Percentiles rank a stretch among this genome's conserved stretches.
These are phyloP conservation scores for Colletotrichum liriopes DNA, from an alignment of 2,329 filamentous ascomycete species.

Conservation along the genomic window DNA sequence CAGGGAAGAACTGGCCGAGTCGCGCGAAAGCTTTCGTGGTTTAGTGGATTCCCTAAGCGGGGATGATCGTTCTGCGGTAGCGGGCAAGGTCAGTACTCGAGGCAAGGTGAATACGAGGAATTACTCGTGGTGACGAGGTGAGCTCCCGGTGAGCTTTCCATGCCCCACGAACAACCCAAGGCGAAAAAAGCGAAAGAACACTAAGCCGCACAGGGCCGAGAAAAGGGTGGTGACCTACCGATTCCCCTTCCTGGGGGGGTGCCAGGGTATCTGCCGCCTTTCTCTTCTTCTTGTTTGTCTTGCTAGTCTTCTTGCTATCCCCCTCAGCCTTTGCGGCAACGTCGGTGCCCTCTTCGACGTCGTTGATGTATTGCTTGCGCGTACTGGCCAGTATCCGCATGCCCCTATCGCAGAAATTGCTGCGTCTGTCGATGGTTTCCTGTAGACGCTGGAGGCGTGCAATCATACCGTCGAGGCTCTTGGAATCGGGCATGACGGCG, in stretches of 20 bases:
- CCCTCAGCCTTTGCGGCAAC: constrained; percentile 62
- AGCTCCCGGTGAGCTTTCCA: constrained; percentile 20
- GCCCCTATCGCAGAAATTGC: constrained; percentile 78
- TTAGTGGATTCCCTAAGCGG: constrained; percentile 67
- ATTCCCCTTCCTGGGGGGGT: constrained; percentile 68
- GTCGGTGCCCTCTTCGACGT: constrained; percentile 63
- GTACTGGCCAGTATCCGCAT: constrained; percentile 79
- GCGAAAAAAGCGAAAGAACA: constrained; percentile 17
- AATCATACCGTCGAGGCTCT: constrained; percentile 75
- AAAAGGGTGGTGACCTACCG: constrained; percentile 42
- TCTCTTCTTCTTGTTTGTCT: constrained; percentile 80
- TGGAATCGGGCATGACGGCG: constrained; percentile 74
- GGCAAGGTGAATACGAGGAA: constrained; percentile 28
- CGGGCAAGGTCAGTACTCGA: constrained; percentile 37
- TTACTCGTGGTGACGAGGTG: constrained; percentile 26
- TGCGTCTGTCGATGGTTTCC: constrained; percentile 77
- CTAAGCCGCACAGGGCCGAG: constrained; percentile 28
- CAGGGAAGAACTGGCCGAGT: constrained; percentile 73
- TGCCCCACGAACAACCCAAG: constrained; percentile 31
- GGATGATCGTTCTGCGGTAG: constrained; percentile 66
- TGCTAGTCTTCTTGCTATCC: constrained; percentile 64
- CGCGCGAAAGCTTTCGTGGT: constrained; percentile 66
- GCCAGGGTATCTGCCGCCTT: constrained; percentile 76
- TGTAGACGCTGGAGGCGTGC: constrained; percentile 75
- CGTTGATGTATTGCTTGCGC: constrained; percentile 74